Evolutionary conservation across 352 stramenopile genomes (phyloP), one percentile per base, ranked within the genome.

Genomic region (Phytopythium oedochilum): DNA sequence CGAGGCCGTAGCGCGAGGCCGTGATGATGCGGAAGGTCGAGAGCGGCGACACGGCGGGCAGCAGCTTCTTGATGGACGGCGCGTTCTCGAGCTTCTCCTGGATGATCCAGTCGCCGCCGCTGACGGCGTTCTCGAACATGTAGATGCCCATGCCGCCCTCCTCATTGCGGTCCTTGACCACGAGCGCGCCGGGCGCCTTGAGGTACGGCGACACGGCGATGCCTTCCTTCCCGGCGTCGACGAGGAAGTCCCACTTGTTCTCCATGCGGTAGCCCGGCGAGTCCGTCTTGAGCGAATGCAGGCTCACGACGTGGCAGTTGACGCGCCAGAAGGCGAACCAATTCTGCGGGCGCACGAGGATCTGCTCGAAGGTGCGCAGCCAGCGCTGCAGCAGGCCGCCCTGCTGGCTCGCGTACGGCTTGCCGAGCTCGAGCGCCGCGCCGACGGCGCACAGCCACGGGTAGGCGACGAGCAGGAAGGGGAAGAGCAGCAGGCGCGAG

Each of bases 11-110:
- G 34, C 78, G 76, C 25, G 91, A 98, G 18, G 92, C 88, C 31
- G 96, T 99, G 71, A 99, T 98, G 59, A 99, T 96, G 23, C 97
- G 89, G 80, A 99, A 98, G 14, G 97, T 99, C 56, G 92, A 98
- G 17, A 99, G 78, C 44, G 97, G 97, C 32, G 97, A 94, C 49
- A 97, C 86, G 25, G 81, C 60, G 4, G 97, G 97, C 26, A 99
- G 70, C 47, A 99, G 68, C 38, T 82, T 89, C 39, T 81, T 86
- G 18, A 99, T 74, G 73, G 94, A 98, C 14, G 83, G 84, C 31
- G 83, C 83, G 72, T 99, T 99, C 38, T 92, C 75, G 12, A 98
- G 81, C 53, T 92, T 89, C 64, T 99, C 94, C 66, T 99, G 97
- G 63, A 99, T 98, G 56, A 99, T 99, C 78, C 82, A 96, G 68